These are phyloP conservation scores for Sporothrix variecibatus DNA, from an alignment of 2,329 filamentous ascomycete genomes.

Conservation along the genomic window DNA sequence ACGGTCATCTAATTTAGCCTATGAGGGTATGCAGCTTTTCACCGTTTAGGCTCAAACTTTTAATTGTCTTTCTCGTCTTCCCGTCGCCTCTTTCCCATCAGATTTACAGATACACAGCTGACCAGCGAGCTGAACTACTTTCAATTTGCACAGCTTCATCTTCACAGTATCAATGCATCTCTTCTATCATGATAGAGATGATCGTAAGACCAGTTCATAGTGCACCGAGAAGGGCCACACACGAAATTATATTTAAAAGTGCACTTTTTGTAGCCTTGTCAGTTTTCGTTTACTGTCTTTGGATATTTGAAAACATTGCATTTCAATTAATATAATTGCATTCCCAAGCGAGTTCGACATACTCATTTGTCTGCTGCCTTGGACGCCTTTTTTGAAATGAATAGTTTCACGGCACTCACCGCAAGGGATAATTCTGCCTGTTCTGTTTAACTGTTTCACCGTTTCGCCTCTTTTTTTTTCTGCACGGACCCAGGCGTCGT, in stretches of 20 bases:
- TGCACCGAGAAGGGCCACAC: background rate
- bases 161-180: background rate
- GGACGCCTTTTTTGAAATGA: background rate
- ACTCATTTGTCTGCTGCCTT: background rate
- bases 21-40: background rate
- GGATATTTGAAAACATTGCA: background rate
- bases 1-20: background rate
- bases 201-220: too few species aligned
- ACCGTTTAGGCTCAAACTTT: background rate
- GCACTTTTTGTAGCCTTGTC: background rate
- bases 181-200: background rate
- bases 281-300: background rate
- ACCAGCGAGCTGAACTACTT: background rate
- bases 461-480: background rate
- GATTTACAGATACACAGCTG: background rate
- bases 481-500: background rate
- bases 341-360: background rate
- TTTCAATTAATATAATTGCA: background rate
- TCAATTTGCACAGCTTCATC: background rate
- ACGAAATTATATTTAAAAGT: background rate
- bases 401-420: background rate
- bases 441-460: background rate
- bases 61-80: background rate
- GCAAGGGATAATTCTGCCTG: background rate
- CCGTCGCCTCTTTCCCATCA: background rate